Percentiles rank a stretch among this genome's conserved stretches.
Evolutionary conservation across 306 rosid species (phyloP).

Genomic region (Quercus gilva): DNA sequence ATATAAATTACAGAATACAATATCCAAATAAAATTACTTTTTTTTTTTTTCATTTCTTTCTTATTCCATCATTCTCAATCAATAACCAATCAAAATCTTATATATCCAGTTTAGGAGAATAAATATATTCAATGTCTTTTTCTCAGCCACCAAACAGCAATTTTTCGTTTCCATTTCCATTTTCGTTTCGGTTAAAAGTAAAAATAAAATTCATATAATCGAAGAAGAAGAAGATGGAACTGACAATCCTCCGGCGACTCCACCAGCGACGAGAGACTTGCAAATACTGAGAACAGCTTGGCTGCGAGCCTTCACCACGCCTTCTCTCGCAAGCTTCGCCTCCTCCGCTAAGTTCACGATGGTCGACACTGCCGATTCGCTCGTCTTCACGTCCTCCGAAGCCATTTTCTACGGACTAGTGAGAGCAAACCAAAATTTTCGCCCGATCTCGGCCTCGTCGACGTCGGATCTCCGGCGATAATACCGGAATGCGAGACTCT

Average conservation of each 20-base stretch:
- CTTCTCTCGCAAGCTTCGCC: conserved; percentile 89
- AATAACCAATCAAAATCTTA: not conserved
- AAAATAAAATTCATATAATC: not conserved
- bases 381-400: conserved; percentile 86
- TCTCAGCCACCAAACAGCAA: not conserved
- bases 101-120: not conserved
- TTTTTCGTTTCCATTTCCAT: not conserved
- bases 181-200: not conserved
- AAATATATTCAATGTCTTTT: not conserved
- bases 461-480: not conserved
- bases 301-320: conserved; percentile 78
- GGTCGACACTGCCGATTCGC: conserved; percentile 76
- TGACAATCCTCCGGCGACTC: conserved; percentile 99
- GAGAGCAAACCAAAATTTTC: not conserved
- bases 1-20: not conserved
- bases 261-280: conserved; percentile 94
- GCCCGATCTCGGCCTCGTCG: conserved; percentile 24
- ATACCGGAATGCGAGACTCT: conserved; percentile 10
- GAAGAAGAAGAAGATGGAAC: conserved; percentile 30
- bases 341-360: conserved; percentile 90
- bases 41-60: not conserved
- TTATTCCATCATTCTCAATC: not conserved
- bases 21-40: not conserved
- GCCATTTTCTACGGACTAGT: conserved; percentile 44
- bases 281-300: conserved; percentile 64